Evolutionary conservation across 2,329 filamentous ascomycete genomes (phyloP), one percentile per base, ranked within the genome.

Genomic region (Beauveria rudraprayagi): DNA sequence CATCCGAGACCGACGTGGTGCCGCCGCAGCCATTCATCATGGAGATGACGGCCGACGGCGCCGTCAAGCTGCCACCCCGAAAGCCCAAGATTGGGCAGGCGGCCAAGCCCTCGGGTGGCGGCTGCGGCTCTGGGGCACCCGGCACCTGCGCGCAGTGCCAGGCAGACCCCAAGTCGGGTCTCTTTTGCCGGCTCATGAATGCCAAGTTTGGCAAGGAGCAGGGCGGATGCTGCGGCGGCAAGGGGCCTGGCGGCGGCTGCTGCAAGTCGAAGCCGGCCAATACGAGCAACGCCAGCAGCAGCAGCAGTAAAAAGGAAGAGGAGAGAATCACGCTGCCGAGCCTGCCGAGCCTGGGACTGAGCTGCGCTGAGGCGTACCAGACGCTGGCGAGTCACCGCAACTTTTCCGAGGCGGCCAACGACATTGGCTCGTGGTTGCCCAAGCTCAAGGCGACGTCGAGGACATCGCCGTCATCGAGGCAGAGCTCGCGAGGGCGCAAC

Each of bases 161-260:
- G 62, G 79, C 84, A 2, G 90, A 93, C 70, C 89, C 90, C 19
- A 87, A 88, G 70, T 91, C 90, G 3, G 90, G 89, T 1, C 83
- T 92, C 43, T 94, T 94, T 77, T 94, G 90, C 74, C 88, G 90
- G 64, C 88, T 89, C 11, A 83, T 93, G 57, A 89, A 90, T 26
- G 89, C 89, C 63, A 87, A 78, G 66, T 76, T 84, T 63, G 76
- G 79, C 62, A 77, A 77, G 63, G 74, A 77, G 54, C 69, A 71
- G 22, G 72, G 73, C 26, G 62, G 70, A 5, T 84, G 84, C 55
- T 90, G 88, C 72, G 89, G 88, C 70, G 84, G 86, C 48, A 84
- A 86, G 51, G 83, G 81, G 62, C 78, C 78, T 19, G 81, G 79
- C 16, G 84, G 83, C 16, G 85, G 85, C 41, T 90, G 88, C 72